phyloP scores from a whole-genome alignment of 1,284 basidiomycete genomes.

The Cystobasidium pallidum region DNA sequence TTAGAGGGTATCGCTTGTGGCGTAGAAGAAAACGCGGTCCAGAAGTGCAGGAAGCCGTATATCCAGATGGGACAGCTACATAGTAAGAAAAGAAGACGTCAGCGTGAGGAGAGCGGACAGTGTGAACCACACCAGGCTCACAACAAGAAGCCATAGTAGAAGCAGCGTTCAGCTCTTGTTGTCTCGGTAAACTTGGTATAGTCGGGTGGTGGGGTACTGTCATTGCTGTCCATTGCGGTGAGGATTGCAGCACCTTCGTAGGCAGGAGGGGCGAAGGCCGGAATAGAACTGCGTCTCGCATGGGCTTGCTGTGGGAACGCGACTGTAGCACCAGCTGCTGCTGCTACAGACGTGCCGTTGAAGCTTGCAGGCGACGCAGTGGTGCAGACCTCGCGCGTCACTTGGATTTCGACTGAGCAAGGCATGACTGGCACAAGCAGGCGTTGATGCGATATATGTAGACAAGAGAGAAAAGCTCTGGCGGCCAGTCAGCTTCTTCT shows the following conservation, averaged over 20 bases:
- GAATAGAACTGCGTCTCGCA: conserved; percentile 1
- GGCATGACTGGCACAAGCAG: neutral
- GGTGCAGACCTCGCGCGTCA: conserved; percentile 10
- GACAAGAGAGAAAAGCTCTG: neutral
- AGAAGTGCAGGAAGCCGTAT: conserved; percentile 39
- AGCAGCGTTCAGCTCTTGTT: conserved; percentile 40
- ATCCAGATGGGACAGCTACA: conserved; percentile 37
- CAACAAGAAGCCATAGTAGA: conserved; percentile 41
- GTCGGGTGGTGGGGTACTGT: conserved; percentile 16
- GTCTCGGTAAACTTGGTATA: conserved; percentile 14
- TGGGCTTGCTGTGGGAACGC: conserved; percentile 7
- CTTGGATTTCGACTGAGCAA: conserved; percentile 9
- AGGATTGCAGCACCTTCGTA: neutral
- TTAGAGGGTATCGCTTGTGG: neutral
- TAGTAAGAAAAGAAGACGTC: neutral
- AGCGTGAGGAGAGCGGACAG: neutral
- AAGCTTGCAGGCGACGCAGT: neutral
- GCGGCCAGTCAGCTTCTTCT: neutral
- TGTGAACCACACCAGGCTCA: neutral
- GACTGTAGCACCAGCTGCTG: neutral
- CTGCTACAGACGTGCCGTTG: neutral
- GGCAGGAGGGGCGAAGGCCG: neutral
- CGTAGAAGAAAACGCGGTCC: neutral
- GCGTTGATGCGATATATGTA: neutral
- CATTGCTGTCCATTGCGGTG: neutral